Evolutionary conservation across 1,284 basidiomycete genomes (phyloP).

Genomic region (Pseudozyma pruni): DNA sequence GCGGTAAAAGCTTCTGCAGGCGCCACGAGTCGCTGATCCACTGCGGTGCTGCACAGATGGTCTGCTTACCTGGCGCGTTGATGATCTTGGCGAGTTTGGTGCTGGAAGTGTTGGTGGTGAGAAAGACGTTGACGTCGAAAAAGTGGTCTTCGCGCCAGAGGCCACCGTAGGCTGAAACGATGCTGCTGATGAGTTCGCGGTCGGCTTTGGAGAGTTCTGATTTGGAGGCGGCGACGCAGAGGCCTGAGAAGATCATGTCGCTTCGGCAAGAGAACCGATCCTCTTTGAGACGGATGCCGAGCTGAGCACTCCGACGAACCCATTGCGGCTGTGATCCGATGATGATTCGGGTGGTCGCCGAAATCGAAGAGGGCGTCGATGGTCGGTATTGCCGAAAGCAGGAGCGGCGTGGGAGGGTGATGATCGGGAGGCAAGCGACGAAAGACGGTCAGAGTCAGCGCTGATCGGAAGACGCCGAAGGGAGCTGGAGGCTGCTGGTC

Average conservation of each 20-base stretch:
- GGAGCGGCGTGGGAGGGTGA: slow-evolving; percentile 4
- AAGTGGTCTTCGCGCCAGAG: slow-evolving; percentile 80
- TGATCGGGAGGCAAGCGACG: background rate
- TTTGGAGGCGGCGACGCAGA: slow-evolving; percentile 73
- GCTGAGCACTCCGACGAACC: slow-evolving; percentile 48
- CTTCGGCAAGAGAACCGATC: slow-evolving; percentile 80
- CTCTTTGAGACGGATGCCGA: slow-evolving; percentile 48
- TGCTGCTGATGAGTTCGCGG: slow-evolving; percentile 78
- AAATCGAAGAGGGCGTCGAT: slow-evolving; percentile 1
- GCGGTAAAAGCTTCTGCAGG: slow-evolving; percentile 73
- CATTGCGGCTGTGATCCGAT: slow-evolving; percentile 46
- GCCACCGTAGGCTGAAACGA: slow-evolving; percentile 81
- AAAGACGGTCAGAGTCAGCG: slow-evolving; percentile 16
- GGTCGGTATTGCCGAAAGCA: slow-evolving; percentile 15
- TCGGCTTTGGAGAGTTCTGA: slow-evolving; percentile 73
- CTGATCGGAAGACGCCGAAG: background rate
- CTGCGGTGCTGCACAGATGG: slow-evolving; percentile 78
- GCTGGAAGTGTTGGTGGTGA: slow-evolving; percentile 70
- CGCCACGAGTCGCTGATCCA: slow-evolving; percentile 85
- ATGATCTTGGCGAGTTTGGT: slow-evolving; percentile 63
- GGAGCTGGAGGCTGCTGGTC: too few species aligned
- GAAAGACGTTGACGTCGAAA: slow-evolving; percentile 84
- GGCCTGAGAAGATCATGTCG: slow-evolving; percentile 81
- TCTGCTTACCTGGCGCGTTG: slow-evolving; percentile 72
- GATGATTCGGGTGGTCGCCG: slow-evolving; percentile 4